Percentiles rank a stretch among this genome's conserved stretches.
These are phyloP conservation scores for Phytophthora aleatoria DNA, from an alignment of 352 stramenopile genomes.

Conservation along the genomic window DNA sequence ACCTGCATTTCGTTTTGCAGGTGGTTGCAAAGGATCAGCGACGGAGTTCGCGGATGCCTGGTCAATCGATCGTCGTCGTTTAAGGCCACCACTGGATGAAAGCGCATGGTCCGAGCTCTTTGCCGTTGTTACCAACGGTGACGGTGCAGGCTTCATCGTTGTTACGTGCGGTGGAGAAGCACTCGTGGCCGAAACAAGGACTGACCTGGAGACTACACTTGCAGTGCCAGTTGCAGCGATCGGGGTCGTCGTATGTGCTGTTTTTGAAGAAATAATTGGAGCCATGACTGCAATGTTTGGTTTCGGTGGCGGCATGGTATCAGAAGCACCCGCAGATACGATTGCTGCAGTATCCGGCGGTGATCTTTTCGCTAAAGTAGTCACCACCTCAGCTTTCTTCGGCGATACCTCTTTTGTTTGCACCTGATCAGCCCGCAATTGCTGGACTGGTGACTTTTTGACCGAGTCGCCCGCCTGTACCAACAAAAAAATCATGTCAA, in stretches of 20 bases:
- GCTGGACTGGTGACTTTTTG: neutral
- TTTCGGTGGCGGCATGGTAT: neutral
- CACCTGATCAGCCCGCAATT: neutral
- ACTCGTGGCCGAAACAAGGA: neutral
- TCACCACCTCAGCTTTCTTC: neutral
- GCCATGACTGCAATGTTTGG: neutral
- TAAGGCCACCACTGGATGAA: slow-evolving; percentile 7
- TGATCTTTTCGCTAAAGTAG: neutral
- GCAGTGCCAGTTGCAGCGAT: neutral
- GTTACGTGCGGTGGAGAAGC: neutral
- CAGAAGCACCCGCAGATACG: neutral
- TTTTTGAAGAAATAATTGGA: neutral
- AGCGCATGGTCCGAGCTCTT: neutral
- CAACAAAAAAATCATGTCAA: neutral
- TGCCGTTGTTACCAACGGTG: neutral
- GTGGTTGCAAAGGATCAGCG: slow-evolving; percentile 9
- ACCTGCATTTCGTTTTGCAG: slow-evolving; percentile 3
- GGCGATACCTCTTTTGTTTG: neutral
- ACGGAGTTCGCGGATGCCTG: neutral
- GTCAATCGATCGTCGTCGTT: slow-evolving; percentile 18
- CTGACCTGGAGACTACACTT: neutral
- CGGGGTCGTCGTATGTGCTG: neutral
- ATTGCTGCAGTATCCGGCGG: neutral
- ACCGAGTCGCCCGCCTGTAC: neutral
- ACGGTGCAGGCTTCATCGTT: slow-evolving; percentile 1